A percentile compares a stretch with the other conserved stretches of the same genome.
Evolutionary conservation across 305 asterid genomes (phyloP).

Genomic region (Fraxinus sp.): DNA sequence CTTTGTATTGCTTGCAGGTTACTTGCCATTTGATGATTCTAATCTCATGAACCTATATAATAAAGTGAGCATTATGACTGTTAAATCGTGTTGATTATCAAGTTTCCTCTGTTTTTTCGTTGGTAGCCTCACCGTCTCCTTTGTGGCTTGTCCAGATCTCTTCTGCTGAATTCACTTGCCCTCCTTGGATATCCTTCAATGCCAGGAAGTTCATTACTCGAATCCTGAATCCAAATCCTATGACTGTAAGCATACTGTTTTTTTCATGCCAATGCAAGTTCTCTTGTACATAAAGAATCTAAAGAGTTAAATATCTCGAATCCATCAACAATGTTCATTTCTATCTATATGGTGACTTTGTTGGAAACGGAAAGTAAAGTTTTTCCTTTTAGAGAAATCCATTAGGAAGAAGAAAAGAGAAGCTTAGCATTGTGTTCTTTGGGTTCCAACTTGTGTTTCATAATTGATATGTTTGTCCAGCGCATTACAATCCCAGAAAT

Average conservation of each 20-base stretch:
- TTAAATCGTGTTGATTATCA: not conserved
- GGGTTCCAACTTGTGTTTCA: not conserved
- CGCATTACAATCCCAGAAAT: constrained; percentile 69
- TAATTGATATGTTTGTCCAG: constrained; percentile 36
- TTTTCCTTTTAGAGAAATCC: not conserved
- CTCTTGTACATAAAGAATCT: not conserved
- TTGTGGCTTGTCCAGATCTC: constrained; percentile 53
- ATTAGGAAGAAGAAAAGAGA: not conserved
- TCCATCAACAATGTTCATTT: not conserved
- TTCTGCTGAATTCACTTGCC: constrained; percentile 80
- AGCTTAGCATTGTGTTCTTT: not conserved
- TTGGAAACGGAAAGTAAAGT: not conserved
- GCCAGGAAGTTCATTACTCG: constrained; percentile 79
- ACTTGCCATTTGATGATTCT: constrained; percentile 94
- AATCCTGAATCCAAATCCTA: constrained; percentile 79
- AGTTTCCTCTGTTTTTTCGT: constrained; percentile 10
- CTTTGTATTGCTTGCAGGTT: constrained; percentile 94
- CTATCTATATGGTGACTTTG: not conserved
- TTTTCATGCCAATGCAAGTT: not conserved
- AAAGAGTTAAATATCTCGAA: not conserved
- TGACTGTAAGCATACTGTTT: constrained; percentile 47
- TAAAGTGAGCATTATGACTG: constrained; percentile 56
- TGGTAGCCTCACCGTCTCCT: constrained; percentile 24
- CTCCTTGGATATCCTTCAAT: constrained; percentile 88
- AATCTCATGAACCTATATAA: constrained; percentile 80